These are phyloP conservation scores for Pythium brachiatum DNA, from an alignment of 352 stramenopile species.

Conservation along the genomic window DNA sequence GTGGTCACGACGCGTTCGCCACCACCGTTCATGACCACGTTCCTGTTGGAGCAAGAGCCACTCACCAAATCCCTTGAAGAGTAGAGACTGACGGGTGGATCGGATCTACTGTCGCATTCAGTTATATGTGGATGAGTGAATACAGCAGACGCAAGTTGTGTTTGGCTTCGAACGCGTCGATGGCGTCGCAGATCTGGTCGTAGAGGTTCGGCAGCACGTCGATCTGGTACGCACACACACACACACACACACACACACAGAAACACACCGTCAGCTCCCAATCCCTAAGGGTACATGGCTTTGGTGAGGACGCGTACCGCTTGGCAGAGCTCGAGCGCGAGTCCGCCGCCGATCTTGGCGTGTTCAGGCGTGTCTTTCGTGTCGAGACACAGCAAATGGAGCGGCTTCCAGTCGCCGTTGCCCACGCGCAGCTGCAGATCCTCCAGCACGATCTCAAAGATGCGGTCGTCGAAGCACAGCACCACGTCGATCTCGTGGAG, in stretches of 20 bases:
- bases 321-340: slow-evolving; percentile 77
- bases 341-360: slow-evolving; percentile 76
- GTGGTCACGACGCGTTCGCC: slow-evolving; percentile 57
- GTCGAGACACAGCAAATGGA: slow-evolving; percentile 87
- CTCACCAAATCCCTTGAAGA: slow-evolving; percentile 41
- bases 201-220: slow-evolving; percentile 44
- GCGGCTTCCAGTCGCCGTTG: slow-evolving; percentile 47
- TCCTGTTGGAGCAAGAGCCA: slow-evolving; percentile 59
- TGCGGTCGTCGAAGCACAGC: slow-evolving; percentile 89
- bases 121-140: slow-evolving; percentile 59
- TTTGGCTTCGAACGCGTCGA: slow-evolving; percentile 56
- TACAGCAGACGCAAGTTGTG: slow-evolving; percentile 67
- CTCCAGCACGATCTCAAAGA: slow-evolving; percentile 87
- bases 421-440: slow-evolving; percentile 64
- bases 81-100: no score
- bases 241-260: neutral
- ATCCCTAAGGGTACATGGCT: neutral
- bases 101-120: no score
- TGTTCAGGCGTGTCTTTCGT: slow-evolving; percentile 86
- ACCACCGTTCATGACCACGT: slow-evolving; percentile 65
- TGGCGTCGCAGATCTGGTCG: slow-evolving; percentile 46
- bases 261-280: neutral
- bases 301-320: slow-evolving; percentile 28
- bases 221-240: slow-evolving; percentile 35
- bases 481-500: slow-evolving; percentile 79